These are phyloP conservation scores for Periconia sp. DNA, from an alignment of 2,329 filamentous ascomycete genomes.

Conservation along the genomic window DNA sequence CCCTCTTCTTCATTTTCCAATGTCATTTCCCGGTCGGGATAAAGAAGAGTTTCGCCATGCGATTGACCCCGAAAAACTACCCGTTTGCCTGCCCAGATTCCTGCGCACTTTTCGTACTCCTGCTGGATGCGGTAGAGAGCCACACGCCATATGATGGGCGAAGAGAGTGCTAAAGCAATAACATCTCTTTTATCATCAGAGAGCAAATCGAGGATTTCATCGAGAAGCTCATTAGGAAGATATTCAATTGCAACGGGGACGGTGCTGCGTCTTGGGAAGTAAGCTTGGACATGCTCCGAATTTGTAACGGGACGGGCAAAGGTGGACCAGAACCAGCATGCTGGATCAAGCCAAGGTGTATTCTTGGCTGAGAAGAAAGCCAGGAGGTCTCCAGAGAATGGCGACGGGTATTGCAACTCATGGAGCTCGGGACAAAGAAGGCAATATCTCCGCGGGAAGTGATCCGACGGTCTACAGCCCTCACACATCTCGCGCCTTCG, in stretches of 20 bases:
- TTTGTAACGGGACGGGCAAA: conserved; percentile 6
- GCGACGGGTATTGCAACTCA: neutral
- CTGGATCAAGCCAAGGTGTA: conserved; percentile 3
- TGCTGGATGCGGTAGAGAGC: conserved; percentile 9
- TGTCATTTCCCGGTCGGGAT: too few relatives aligned
- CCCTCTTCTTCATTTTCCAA: too few relatives aligned
- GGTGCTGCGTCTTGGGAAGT: conserved; percentile 1
- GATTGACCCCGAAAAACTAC: conserved; percentile 8
- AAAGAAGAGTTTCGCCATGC: neutral
- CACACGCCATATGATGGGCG: conserved; percentile 10
- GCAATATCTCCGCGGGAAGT: neutral
- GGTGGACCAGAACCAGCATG: conserved; percentile 9
- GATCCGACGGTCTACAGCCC: too few relatives aligned
- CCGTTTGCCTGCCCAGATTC: conserved; percentile 10
- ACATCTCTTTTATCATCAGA: conserved; percentile 10
- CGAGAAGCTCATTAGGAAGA: conserved; percentile 18
- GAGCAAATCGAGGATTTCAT: conserved; percentile 13
- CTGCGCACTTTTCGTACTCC: conserved; percentile 3
- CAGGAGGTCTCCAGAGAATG: neutral
- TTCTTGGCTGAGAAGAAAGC: conserved; percentile 2
- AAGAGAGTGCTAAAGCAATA: conserved; percentile 11
- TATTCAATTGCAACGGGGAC: conserved; percentile 7
- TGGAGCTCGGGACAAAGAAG: neutral
- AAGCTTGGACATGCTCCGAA: neutral
- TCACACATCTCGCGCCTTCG: too few relatives aligned